phyloP scores from a whole-genome alignment of 305 asterid genomes.

The Solanum chacoense region DNA sequence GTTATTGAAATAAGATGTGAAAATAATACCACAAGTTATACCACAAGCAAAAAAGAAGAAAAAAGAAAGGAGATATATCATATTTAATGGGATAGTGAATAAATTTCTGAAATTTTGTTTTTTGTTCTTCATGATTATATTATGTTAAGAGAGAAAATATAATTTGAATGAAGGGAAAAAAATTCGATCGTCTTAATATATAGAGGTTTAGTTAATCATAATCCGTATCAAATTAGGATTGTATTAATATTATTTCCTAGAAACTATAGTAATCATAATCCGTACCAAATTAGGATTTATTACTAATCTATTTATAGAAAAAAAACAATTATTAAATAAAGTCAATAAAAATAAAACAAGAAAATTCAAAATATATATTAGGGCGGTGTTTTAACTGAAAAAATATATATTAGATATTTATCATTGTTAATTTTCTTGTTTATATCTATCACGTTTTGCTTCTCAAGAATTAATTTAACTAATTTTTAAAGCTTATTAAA shows the following conservation, averaged over 20 bases:
- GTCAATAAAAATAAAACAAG: neutral
- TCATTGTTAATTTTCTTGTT: neutral
- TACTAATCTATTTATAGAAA: neutral
- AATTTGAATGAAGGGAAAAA: neutral
- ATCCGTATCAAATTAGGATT: neutral
- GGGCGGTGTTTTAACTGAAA: neutral
- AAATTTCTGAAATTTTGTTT: neutral
- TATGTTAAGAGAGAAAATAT: neutral
- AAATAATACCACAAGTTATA: constrained; percentile 28
- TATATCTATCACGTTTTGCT: neutral
- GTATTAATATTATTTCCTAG: neutral
- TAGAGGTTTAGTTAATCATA: neutral
- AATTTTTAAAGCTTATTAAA: no score
- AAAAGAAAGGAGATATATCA: constrained; percentile 20
- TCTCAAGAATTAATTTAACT: no score
- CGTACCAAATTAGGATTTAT: neutral
- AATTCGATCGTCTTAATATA: neutral
- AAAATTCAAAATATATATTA: no score
- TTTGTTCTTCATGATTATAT: constrained; percentile 8
- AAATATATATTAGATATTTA: neutral
- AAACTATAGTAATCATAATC: neutral
- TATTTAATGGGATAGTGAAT: constrained; percentile 19
- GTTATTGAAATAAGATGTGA: constrained; percentile 39
- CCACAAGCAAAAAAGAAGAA: constrained; percentile 46
- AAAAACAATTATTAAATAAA: neutral